These are phyloP conservation scores for Aspergillus floridensis DNA, from an alignment of 2,329 filamentous ascomycete genomes.

Conservation along the genomic window DNA sequence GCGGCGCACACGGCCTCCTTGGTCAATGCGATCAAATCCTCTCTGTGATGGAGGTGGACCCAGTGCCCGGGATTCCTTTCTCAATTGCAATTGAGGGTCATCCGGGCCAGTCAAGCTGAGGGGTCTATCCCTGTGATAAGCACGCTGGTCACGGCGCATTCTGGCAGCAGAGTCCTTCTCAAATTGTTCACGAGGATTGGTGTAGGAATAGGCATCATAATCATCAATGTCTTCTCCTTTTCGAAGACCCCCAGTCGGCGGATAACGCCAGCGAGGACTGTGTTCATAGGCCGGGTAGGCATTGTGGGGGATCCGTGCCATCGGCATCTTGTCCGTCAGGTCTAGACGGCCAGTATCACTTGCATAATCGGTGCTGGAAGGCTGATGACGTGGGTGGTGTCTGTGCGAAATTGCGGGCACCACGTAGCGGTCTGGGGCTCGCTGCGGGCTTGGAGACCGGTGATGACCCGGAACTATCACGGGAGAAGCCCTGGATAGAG, in stretches of 20 bases:
- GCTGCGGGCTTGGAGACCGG: conserved; percentile 33
- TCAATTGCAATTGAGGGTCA: conserved; percentile 26
- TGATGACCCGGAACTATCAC: conserved; percentile 30
- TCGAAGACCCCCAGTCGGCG: conserved; percentile 27
- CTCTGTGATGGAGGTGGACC: conserved; percentile 40
- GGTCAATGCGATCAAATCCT: conserved; percentile 38
- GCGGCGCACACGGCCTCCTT: conserved; percentile 25
- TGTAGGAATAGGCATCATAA: conserved; percentile 48
- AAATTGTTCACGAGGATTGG: conserved; percentile 47
- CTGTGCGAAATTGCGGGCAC: conserved; percentile 31
- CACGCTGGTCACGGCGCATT: conserved; percentile 29
- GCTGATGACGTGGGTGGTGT: conserved; percentile 29
- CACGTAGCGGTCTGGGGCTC: conserved; percentile 35
- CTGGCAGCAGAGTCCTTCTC: conserved; percentile 44
- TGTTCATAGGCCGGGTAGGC: conserved; percentile 28
- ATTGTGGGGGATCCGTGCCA: conserved; percentile 21
- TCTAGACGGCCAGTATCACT: conserved; percentile 36
- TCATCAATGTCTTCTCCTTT: conserved; percentile 41
- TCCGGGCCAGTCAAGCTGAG: conserved; percentile 42
- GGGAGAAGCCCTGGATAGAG: conserved; percentile 24
- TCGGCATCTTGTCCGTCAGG: conserved; percentile 19
- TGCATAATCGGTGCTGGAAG: conserved; percentile 35
- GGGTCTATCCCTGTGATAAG: conserved; percentile 32
- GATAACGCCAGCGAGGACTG: conserved; percentile 27
- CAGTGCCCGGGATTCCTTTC: conserved; percentile 28